These are phyloP conservation scores for Curvularia sp. DNA, from an alignment of 2,329 filamentous ascomycete genomes.

Conservation along the genomic window DNA sequence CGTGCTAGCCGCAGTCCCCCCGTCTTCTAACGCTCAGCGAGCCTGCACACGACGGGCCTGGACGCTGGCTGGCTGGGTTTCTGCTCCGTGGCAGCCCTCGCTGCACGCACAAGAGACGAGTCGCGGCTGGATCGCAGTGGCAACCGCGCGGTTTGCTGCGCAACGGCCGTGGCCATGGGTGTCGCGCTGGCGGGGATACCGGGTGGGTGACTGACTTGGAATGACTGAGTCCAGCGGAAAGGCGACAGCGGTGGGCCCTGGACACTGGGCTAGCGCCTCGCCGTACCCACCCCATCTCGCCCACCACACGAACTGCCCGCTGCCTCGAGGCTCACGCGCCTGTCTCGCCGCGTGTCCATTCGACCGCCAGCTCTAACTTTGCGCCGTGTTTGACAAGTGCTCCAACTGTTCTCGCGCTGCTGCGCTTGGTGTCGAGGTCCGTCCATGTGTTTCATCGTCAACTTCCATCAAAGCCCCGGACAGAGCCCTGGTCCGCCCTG, in stretches of 20 bases:
- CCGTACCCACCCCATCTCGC: slow-evolving; percentile 14
- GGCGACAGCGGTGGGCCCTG: slow-evolving; percentile 2
- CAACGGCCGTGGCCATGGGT: too few species aligned
- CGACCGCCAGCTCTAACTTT: background rate
- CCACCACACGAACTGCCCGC: slow-evolving; percentile 2
- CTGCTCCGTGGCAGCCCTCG: too few species aligned
- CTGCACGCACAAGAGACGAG: too few species aligned
- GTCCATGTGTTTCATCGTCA: slow-evolving; percentile 10
- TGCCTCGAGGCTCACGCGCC: background rate
- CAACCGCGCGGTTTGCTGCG: background rate
- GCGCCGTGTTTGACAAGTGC: slow-evolving; percentile 12
- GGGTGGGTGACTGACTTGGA: background rate
- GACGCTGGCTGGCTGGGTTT: too few species aligned
- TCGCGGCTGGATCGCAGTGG: background rate
- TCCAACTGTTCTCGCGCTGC: background rate
- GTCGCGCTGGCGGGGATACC: too few species aligned
- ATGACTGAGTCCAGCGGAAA: background rate
- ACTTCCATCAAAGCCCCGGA: slow-evolving; percentile 4
- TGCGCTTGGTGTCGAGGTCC: slow-evolving; percentile 2
- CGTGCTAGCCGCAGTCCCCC: slow-evolving; percentile 4
- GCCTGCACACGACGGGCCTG: background rate
- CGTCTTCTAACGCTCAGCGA: slow-evolving; percentile 6
- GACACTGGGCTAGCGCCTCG: slow-evolving; percentile 6
- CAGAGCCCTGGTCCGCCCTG: background rate
- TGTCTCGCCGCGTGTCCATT: slow-evolving; percentile 1